Evolutionary conservation across 106 monocot species (phyloP).

Genomic region (Dioscorea alata): DNA sequence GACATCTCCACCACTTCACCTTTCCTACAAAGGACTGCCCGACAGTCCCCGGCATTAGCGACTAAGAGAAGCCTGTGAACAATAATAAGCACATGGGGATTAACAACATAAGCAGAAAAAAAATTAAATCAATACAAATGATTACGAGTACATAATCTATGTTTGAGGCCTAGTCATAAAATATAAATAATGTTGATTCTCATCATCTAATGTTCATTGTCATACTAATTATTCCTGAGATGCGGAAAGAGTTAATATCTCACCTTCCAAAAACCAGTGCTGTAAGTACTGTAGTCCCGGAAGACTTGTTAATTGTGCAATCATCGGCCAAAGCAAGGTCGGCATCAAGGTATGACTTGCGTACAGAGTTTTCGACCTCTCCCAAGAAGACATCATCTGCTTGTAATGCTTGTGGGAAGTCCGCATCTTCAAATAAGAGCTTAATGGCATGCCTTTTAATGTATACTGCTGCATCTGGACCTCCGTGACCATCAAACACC

Average conservation of each 20-base stretch:
- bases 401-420: slow-evolving; percentile 52
- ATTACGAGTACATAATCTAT: too few relatives aligned
- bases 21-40: slow-evolving; percentile 49
- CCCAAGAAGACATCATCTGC: slow-evolving; percentile 33
- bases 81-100: neutral
- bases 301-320: slow-evolving; percentile 39
- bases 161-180: too few relatives aligned
- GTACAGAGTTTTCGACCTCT: slow-evolving; percentile 40
- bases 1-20: slow-evolving; percentile 56
- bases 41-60: slow-evolving; percentile 62
- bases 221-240: too few relatives aligned
- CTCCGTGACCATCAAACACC: slow-evolving; percentile 87
- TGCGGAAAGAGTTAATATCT: neutral
- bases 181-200: too few relatives aligned
- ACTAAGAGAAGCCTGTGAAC: slow-evolving; percentile 40
- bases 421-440: slow-evolving; percentile 61
- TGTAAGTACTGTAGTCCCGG: slow-evolving; percentile 71
- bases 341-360: slow-evolving; percentile 54
- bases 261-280: slow-evolving; percentile 75
- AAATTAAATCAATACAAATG: too few relatives aligned
- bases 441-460: slow-evolving; percentile 61
- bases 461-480: slow-evolving; percentile 74
- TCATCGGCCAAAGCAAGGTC: slow-evolving; percentile 70
- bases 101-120: too few relatives aligned
- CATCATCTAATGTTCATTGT: too few relatives aligned